Conservation (phyloP, 129 eudicot species). For the Chrysanthemum makinoi region DNA sequence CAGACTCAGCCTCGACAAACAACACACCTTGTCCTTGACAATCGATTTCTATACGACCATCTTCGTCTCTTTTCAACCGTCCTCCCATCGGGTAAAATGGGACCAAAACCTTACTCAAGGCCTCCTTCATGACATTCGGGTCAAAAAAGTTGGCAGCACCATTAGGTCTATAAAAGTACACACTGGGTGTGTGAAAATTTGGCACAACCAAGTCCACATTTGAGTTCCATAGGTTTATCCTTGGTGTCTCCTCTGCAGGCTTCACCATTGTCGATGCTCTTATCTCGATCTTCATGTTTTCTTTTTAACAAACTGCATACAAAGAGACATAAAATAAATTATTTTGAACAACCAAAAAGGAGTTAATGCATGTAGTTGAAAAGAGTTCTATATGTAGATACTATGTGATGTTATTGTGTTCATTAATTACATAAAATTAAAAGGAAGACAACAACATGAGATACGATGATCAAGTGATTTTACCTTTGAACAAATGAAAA, state of each 20-base stretch:
- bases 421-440: background rate
- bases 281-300: constrained; percentile 55
- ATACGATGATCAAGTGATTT: background rate
- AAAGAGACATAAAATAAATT: background rate
- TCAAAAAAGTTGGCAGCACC: constrained; percentile 62
- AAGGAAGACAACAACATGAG: background rate
- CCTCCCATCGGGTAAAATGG: constrained; percentile 89
- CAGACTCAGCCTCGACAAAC: constrained; percentile 74
- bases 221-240: constrained; percentile 56
- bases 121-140: constrained; percentile 52
- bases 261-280: constrained; percentile 58
- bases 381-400: background rate
- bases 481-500: constrained; percentile 20
- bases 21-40: constrained; percentile 83
- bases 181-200: constrained; percentile 63
- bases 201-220: constrained; percentile 70
- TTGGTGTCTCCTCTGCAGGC: constrained; percentile 65
- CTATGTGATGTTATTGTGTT: constrained; percentile 5
- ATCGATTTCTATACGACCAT: constrained; percentile 78
- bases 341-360: background rate
- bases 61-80: constrained; percentile 61
- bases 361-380: constrained; percentile 1
- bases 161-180: constrained; percentile 62
- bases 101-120: constrained; percentile 60
- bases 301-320: background rate